Percentiles rank a stretch among this genome's conserved stretches.
These are phyloP conservation scores for Neotropicomus parvogracilis DNA, from an alignment of 1,284 basidiomycete genomes.

Conservation along the genomic window DNA sequence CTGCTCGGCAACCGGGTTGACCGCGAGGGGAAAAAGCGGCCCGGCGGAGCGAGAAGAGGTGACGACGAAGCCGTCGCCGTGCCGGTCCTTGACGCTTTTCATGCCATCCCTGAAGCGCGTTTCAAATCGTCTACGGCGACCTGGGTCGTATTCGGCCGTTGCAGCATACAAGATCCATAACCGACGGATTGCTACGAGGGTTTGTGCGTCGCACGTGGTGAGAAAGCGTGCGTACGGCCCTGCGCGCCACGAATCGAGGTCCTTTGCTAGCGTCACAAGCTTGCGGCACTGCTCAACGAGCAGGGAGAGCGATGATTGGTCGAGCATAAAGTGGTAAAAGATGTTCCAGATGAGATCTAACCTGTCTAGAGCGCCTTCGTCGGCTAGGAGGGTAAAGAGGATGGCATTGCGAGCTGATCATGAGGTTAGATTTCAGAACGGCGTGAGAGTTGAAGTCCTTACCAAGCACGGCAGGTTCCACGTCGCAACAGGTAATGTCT, in stretches of 20 bases:
- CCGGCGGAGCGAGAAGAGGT: slow-evolving; percentile 39
- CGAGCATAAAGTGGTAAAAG: slow-evolving; percentile 53
- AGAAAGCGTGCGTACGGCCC: slow-evolving; percentile 41
- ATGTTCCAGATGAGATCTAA: slow-evolving; percentile 49
- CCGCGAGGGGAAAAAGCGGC: slow-evolving; percentile 31
- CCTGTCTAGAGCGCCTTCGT: slow-evolving; percentile 22
- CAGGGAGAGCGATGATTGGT: slow-evolving; percentile 37
- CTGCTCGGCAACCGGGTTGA: slow-evolving; percentile 19
- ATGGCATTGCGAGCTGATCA: slow-evolving; percentile 41
- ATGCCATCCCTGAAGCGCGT: slow-evolving; percentile 19
- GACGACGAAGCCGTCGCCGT: not conserved
- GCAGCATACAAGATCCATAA: slow-evolving; percentile 42
- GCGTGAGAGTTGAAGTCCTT: not conserved
- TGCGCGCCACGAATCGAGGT: slow-evolving; percentile 41
- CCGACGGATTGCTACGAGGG: slow-evolving; percentile 41
- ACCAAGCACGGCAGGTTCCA: slow-evolving; percentile 58
- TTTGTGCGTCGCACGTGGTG: slow-evolving; percentile 37
- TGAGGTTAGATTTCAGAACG: not conserved
- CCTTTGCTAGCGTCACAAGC: slow-evolving; percentile 37
- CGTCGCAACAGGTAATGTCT: slow-evolving; percentile 61
- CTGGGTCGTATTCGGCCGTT: slow-evolving; percentile 13
- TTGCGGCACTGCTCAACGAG: slow-evolving; percentile 45
- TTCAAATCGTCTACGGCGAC: slow-evolving; percentile 21
- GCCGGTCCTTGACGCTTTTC: slow-evolving; percentile 5
- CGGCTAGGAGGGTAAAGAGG: slow-evolving; percentile 36